These are phyloP conservation scores for Epichloe hybrida DNA, from an alignment of 2,329 filamentous ascomycete species.

Conservation along the genomic window DNA sequence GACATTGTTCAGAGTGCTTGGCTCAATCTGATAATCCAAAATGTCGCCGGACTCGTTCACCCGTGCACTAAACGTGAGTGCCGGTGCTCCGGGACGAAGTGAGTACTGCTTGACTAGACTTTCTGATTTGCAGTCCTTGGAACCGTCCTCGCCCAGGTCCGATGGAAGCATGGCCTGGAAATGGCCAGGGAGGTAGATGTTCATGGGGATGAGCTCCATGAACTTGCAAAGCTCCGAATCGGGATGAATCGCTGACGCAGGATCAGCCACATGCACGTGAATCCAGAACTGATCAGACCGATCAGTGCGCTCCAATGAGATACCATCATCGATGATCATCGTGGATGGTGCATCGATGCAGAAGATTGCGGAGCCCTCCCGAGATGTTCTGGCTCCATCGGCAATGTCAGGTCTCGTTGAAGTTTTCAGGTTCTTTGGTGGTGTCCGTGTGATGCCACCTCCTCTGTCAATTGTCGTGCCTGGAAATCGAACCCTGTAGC, in stretches of 20 bases:
- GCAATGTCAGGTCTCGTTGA: constrained; percentile 31
- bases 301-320: constrained; percentile 53
- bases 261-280: constrained; percentile 67
- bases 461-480: constrained; percentile 29
- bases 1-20: constrained; percentile 40
- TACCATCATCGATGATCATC: constrained; percentile 63
- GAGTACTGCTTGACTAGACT: constrained; percentile 39
- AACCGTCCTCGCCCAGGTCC: constrained; percentile 16
- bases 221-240: constrained; percentile 44
- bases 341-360: constrained; percentile 59
- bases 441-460: constrained; percentile 25
- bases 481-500: constrained; percentile 46
- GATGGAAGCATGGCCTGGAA: constrained; percentile 43
- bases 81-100: constrained; percentile 34
- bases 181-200: constrained; percentile 46
- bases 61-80: constrained; percentile 49
- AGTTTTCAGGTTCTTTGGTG: constrained; percentile 18
- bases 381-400: constrained; percentile 40
- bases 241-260: constrained; percentile 53
- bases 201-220: constrained; percentile 46
- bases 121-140: constrained; percentile 19
- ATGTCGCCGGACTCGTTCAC: constrained; percentile 39
- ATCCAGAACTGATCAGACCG: constrained; percentile 52
- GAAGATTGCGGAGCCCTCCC: constrained; percentile 46
- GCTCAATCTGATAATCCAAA: constrained; percentile 39